phyloP scores from a whole-genome alignment of 1,284 basidiomycete species.

The Erythrobasidium hasegawianum region DNA sequence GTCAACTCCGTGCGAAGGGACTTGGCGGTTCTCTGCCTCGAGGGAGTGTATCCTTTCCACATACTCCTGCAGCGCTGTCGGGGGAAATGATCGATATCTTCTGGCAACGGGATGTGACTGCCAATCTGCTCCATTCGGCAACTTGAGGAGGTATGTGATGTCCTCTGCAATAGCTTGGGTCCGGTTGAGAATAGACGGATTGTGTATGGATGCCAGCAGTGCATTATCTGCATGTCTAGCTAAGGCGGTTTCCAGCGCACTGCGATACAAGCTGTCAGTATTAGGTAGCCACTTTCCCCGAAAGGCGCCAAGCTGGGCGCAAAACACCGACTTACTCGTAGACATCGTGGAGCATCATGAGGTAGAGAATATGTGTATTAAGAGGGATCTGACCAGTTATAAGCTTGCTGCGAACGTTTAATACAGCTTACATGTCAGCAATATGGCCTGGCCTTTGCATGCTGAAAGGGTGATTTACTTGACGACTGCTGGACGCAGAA shows the following conservation, averaged over 20 bases:
- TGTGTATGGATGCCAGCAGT: conserved; percentile 64
- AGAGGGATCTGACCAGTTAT: conserved; percentile 34
- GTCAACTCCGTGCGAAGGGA: conserved; percentile 1
- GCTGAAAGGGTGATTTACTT: conserved; percentile 11
- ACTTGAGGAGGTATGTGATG: conserved; percentile 62
- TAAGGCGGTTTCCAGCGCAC: conserved; percentile 64
- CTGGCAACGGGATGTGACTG: conserved; percentile 57
- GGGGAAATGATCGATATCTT: conserved; percentile 54
- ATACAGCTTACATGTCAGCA: too few relatives aligned
- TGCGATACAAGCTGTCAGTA: conserved; percentile 44
- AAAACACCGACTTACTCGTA: conserved; percentile 61
- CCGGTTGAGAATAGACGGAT: conserved; percentile 64
- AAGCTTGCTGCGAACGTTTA: conserved; percentile 22
- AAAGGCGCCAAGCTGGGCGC: conserved; percentile 8
- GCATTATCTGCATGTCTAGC: conserved; percentile 61
- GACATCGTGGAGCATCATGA: conserved; percentile 72
- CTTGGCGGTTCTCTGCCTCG: conserved; percentile 35
- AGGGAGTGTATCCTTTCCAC: conserved; percentile 54
- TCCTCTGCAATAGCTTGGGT: conserved; percentile 61
- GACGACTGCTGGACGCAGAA: conserved; percentile 31
- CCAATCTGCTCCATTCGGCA: conserved; percentile 56
- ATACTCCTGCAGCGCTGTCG: conserved; percentile 58
- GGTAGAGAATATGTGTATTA: conserved; percentile 55
- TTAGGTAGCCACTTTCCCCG: too few relatives aligned
- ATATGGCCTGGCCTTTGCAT: not conserved